These are phyloP conservation scores for Cyathus striatus DNA, from an alignment of 768 basidiomycete species.

Conservation along the genomic window DNA sequence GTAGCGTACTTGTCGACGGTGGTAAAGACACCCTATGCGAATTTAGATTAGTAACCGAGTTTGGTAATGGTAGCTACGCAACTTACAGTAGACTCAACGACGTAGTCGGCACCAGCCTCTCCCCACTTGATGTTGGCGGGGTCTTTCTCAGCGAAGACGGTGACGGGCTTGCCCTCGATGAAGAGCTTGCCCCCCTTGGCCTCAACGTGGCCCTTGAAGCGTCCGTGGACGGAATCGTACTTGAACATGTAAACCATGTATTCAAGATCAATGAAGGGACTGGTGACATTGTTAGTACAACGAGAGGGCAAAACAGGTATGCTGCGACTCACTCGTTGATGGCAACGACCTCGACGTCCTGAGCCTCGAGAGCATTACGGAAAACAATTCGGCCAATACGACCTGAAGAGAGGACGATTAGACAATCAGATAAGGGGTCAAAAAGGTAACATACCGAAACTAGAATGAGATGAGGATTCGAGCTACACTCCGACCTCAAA, in stretches of 20 bases:
- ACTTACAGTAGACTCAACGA: conserved; percentile 91
- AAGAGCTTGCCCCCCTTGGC: conserved; percentile 85
- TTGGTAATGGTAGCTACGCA: conserved; percentile 6
- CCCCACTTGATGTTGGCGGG: conserved; percentile 85
- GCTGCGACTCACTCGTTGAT: conserved; percentile 77
- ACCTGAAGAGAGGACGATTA: conserved; percentile 53
- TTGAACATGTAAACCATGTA: conserved; percentile 99
- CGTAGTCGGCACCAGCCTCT: conserved; percentile 78
- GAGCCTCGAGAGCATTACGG: conserved; percentile 82
- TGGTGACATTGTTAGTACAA: conserved; percentile 20
- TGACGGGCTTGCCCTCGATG: conserved; percentile 75
- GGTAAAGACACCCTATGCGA: conserved; percentile 89
- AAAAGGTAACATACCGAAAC: conserved; percentile 62
- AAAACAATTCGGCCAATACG: conserved; percentile 99
- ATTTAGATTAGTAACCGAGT: conserved; percentile 10
- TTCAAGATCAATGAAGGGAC: conserved; percentile 94
- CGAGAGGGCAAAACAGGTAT: background rate
- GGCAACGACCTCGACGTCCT: conserved; percentile 82
- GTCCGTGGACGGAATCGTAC: conserved; percentile 90
- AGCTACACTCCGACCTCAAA: background rate
- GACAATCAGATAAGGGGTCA: background rate
- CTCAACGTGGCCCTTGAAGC: conserved; percentile 83
- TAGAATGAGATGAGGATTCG: too few relatives aligned
- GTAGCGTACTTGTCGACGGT: conserved; percentile 79
- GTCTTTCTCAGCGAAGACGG: conserved; percentile 81